Evolutionary conservation across 163 green algal species (phyloP).

Genomic region (Scenedesmus sp.): DNA sequence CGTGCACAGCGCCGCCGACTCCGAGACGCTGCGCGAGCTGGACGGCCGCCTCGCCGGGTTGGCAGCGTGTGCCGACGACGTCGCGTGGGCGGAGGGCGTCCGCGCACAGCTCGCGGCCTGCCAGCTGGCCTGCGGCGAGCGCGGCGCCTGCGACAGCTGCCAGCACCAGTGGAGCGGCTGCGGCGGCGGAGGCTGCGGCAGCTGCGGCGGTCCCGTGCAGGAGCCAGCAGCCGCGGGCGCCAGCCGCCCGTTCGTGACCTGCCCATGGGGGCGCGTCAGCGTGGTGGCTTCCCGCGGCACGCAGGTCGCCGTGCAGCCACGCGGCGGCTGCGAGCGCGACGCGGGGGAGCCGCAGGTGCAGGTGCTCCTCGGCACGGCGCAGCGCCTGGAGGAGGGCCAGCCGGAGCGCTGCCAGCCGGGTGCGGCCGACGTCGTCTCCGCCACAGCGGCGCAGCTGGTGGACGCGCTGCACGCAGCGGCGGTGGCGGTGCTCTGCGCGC

Average conservation of each 20-base stretch:
- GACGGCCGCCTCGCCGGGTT: not conserved
- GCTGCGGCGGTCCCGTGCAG: no score
- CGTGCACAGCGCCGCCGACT: no score
- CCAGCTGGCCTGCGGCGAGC: no score
- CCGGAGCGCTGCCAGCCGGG: not conserved
- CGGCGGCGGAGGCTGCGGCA: no score
- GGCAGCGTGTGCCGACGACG: not conserved
- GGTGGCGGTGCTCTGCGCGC: not conserved
- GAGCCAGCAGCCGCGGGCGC: no score
- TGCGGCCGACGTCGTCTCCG: not conserved
- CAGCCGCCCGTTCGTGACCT: no score
- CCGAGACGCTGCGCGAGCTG: no score
- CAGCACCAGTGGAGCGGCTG: no score
- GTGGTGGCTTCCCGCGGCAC: no score
- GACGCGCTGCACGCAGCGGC: slow-evolving; percentile 6
- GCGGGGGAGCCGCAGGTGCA: not conserved
- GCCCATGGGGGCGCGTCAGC: not conserved
- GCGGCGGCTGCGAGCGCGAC: not conserved
- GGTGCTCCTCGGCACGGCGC: not conserved
- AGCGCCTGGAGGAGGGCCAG: not conserved
- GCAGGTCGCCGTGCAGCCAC: slow-evolving; percentile 23
- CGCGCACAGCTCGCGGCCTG: no score
- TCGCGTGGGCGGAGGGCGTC: no score
- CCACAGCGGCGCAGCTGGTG: not conserved
- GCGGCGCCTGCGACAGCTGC: no score